Evolutionary conservation across 2,329 filamentous ascomycete genomes (phyloP).

Genomic region (Alternaria consortialis): DNA sequence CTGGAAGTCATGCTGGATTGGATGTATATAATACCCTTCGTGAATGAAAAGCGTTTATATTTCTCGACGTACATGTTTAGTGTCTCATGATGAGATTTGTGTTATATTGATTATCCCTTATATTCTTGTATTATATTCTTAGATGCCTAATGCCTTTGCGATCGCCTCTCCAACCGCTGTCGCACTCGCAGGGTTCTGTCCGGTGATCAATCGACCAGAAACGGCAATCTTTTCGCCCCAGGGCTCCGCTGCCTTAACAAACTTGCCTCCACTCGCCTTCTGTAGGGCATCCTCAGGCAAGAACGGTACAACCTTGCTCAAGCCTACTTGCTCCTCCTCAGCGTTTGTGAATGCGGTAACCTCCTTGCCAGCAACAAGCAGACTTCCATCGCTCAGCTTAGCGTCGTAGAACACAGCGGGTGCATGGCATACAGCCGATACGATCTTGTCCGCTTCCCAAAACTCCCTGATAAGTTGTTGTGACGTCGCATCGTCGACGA

Average conservation of each 20-base stretch:
- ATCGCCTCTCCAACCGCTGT: conserved; percentile 56
- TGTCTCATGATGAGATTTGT: not conserved
- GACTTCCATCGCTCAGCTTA: conserved; percentile 59
- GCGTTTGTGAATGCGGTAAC: conserved; percentile 69
- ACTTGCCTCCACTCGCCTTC: conserved; percentile 62
- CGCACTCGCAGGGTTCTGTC: conserved; percentile 59
- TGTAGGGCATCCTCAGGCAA: conserved; percentile 66
- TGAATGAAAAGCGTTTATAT: not conserved
- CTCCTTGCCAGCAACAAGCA: conserved; percentile 64
- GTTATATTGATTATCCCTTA: not conserved
- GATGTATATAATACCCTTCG: conserved; percentile 1
- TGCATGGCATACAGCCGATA: conserved; percentile 75
- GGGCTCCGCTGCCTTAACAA: conserved; percentile 64
- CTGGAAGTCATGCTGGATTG: not conserved
- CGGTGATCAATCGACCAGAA: conserved; percentile 55
- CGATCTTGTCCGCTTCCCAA: conserved; percentile 66
- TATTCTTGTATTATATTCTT: not conserved
- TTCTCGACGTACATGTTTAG: no score
- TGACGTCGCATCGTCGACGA: conserved; percentile 65
- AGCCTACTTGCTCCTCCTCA: conserved; percentile 61
- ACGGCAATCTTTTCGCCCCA: conserved; percentile 57
- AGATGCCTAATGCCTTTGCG: conserved; percentile 48
- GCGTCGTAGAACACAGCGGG: conserved; percentile 70
- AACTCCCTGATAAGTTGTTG: conserved; percentile 71
- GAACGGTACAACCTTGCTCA: conserved; percentile 64